Evolutionary conservation across 768 basidiomycete species (phyloP), one percentile per base, ranked within the genome.

Genomic region (Ramaria sp.): DNA sequence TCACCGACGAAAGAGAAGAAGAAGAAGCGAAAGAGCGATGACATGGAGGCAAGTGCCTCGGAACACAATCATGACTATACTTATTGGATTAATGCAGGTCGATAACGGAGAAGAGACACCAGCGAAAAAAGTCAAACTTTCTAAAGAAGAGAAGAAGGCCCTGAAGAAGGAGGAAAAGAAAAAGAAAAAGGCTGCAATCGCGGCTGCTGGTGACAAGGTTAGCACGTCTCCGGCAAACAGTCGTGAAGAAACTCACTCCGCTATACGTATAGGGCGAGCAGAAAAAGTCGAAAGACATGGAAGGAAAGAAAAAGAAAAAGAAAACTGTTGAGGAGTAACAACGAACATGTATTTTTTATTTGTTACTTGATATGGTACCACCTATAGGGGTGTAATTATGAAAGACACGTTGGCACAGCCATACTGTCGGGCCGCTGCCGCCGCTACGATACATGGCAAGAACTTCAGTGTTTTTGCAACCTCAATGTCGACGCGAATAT

Each of bases 61-160:
- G 10, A 34, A 15, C 30, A 19, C 11, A 42, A 4, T 20, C 49
- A 37, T 51, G 9, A 30, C 13, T 57, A 7, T 22, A 13, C 27
- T 2, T 83, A 62, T 47, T 63, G 33, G 66, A 84, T 60, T 76
- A 66, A 54, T 75, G 75, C 11, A 76, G 73, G 41, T 59, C 34
- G 63, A 63, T 12, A 62, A 52, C 60, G 76, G 78, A 11, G 75
- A 78, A 37, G 79, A 76, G 57, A 76, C 72, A 24, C 73, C 81
- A 7, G 60, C 72, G 52, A 89, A 88, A 72, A 89, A 89, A 72
- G 75, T 76, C 57, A 88, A 89, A 73, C 63, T 87, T 49, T 83
- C 83, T 20, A 90, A 89, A 70, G 87, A 89, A 71, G 88, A 91
- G 72, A 88, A 88, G 76, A 89, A 87, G 73, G 84, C 34, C 4